phyloP scores from a whole-genome alignment of 805 yeast genomes.

The Candida anglica region DNA sequence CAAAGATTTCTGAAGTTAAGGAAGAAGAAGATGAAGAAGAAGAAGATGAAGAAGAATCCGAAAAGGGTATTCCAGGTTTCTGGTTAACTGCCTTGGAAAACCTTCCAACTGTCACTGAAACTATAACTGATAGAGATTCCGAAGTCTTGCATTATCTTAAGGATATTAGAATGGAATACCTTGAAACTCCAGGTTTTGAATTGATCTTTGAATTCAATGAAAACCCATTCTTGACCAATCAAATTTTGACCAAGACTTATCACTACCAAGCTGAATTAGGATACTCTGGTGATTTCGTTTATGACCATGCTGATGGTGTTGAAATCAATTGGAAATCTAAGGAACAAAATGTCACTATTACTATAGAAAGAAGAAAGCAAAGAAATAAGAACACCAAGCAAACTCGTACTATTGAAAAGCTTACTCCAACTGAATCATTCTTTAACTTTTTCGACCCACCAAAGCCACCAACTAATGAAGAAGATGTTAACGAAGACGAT shows the following conservation, averaged over 20 bases:
- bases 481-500: constrained; percentile 40
- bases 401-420: constrained; percentile 91
- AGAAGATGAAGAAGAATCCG: constrained; percentile 33
- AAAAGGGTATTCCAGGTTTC: constrained; percentile 85
- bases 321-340: constrained; percentile 80
- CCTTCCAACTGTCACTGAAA: constrained; percentile 72
- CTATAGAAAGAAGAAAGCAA: constrained; percentile 92
- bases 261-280: constrained; percentile 93
- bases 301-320: constrained; percentile 93
- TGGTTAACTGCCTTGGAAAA: constrained; percentile 96
- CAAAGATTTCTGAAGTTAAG: constrained; percentile 33
- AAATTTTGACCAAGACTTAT: constrained; percentile 74
- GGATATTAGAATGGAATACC: constrained; percentile 75
- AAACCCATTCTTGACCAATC: constrained; percentile 76
- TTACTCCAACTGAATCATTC: constrained; percentile 91
- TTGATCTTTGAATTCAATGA: constrained; percentile 75
- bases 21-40: constrained; percentile 42
- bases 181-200: constrained; percentile 83
- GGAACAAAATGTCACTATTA: constrained; percentile 78
- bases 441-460: constrained; percentile 97
- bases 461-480: constrained; percentile 50
- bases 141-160: constrained; percentile 68
- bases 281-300: constrained; percentile 92
- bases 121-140: constrained; percentile 84
- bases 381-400: constrained; percentile 95